Conservation (phyloP, 306 rosid species). For the Pachyrhizus erosus region DNA sequence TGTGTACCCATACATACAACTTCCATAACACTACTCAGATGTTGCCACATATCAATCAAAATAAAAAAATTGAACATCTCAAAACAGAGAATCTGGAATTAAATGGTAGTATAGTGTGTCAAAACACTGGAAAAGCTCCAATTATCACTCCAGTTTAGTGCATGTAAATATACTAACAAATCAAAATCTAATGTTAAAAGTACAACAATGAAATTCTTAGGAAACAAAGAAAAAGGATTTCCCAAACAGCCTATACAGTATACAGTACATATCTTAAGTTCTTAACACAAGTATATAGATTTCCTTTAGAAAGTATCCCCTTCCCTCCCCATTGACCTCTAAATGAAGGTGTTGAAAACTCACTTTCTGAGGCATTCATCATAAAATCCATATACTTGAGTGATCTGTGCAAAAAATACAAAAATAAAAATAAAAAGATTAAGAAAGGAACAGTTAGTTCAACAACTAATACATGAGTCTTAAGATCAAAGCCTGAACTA, state of each 20-base stretch:
- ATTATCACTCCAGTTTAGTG: slow-evolving; percentile 12
- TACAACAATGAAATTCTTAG: not conserved
- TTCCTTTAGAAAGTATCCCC: slow-evolving; percentile 1
- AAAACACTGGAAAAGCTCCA: not conserved
- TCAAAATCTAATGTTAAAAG: not conserved
- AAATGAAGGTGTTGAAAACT: slow-evolving; percentile 58
- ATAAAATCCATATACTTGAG: slow-evolving; percentile 94
- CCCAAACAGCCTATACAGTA: not conserved
- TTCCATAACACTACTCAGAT: not conserved
- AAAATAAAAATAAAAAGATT: not conserved
- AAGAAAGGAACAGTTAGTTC: slow-evolving; percentile 46
- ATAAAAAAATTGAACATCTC: not conserved
- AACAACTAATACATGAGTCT: slow-evolving; percentile 14
- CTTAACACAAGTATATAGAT: not conserved
- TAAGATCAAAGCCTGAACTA: slow-evolving; percentile 5
- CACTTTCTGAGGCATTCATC: slow-evolving; percentile 94
- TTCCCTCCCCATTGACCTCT: slow-evolving; percentile 18
- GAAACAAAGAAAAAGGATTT: not conserved
- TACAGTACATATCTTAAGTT: not conserved
- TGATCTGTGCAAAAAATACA: slow-evolving; percentile 68
- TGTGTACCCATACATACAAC: not conserved
- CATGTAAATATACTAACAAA: not conserved
- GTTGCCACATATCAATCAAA: slow-evolving; percentile 13
- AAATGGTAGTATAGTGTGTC: not conserved
- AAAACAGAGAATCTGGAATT: not conserved